Conservation (phyloP, 495 filamentous ascomycete species). For the Chaetomidium leptoderma region DNA sequence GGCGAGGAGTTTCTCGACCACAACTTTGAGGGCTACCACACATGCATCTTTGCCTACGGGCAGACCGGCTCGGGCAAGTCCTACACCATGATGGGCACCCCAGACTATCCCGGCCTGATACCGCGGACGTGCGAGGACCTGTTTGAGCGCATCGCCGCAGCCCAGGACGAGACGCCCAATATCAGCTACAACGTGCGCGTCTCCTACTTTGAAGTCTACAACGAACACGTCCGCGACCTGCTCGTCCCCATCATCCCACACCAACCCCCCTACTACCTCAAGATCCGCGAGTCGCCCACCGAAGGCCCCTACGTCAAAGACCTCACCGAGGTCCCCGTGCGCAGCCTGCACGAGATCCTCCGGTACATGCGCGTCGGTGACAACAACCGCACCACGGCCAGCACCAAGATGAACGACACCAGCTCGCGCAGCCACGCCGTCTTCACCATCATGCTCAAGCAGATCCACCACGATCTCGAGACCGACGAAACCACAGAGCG, state of each 20-base stretch:
- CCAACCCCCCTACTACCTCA: conserved; percentile 84
- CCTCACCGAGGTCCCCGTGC: conserved; percentile 84
- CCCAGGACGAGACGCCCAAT: conserved; percentile 66
- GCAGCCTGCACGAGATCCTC: conserved; percentile 76
- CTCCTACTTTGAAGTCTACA: conserved; percentile 99
- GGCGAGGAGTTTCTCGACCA: conserved; percentile 98
- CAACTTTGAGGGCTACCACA: conserved; percentile 99
- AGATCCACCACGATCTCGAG: conserved; percentile 86
- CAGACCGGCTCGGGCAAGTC: conserved; percentile 97
- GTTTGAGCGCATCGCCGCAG: conserved; percentile 87
- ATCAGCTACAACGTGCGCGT: conserved; percentile 95
- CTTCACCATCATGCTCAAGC: conserved; percentile 95
- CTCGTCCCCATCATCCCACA: conserved; percentile 67
- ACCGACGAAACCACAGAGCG: conserved; percentile 95
- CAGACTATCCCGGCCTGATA: conserved; percentile 79
- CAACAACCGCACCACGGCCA: conserved; percentile 80
- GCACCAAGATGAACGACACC: conserved; percentile 99
- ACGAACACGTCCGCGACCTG: conserved; percentile 96
- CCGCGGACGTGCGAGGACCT: conserved; percentile 96
- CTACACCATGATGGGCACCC: conserved; percentile 99
- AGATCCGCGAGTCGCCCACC: conserved; percentile 90
- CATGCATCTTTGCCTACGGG: conserved; percentile 97
- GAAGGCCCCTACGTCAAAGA: conserved; percentile 99
- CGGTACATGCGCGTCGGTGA: conserved; percentile 89
- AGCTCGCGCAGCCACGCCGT: conserved; percentile 91